These are phyloP conservation scores for Tagetes erecta DNA, from an alignment of 129 eudicot species.

Conservation along the genomic window DNA sequence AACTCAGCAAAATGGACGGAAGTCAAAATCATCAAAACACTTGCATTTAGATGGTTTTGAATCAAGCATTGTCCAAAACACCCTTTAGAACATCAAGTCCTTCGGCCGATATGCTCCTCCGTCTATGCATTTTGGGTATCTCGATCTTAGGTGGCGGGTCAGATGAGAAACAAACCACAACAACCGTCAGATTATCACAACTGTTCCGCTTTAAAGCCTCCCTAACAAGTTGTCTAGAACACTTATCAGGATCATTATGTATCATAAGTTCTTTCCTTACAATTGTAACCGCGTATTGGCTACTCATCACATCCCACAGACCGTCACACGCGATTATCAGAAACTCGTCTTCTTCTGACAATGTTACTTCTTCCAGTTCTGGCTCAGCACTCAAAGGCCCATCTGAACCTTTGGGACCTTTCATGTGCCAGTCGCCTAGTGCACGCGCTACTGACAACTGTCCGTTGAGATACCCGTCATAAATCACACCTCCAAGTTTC, in stretches of 20 bases:
- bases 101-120: conserved; percentile 83
- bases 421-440: conserved; percentile 94
- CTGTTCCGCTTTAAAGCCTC: conserved; percentile 77
- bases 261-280: conserved; percentile 75
- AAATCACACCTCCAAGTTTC: conserved; percentile 73
- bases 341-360: conserved; percentile 86
- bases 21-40: conserved; percentile 1
- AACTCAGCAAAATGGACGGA: conserved; percentile 8
- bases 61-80: conserved; percentile 49
- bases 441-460: conserved; percentile 90
- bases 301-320: conserved; percentile 89
- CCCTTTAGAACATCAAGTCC: conserved; percentile 81
- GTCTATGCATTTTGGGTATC: conserved; percentile 49
- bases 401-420: conserved; percentile 70
- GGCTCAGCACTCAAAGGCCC: conserved; percentile 78
- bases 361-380: conserved; percentile 53
- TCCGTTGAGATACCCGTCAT: conserved; percentile 83
- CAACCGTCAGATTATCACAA: conserved; percentile 79
- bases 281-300: conserved; percentile 82
- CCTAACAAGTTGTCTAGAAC: conserved; percentile 61
- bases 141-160: conserved; percentile 80
- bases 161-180: conserved; percentile 68
- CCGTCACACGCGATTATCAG: conserved; percentile 88
- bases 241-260: conserved; percentile 75
- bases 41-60: background rate